phyloP scores from a whole-genome alignment of 2,329 filamentous ascomycete species.

The Colletotrichum karsti region DNA sequence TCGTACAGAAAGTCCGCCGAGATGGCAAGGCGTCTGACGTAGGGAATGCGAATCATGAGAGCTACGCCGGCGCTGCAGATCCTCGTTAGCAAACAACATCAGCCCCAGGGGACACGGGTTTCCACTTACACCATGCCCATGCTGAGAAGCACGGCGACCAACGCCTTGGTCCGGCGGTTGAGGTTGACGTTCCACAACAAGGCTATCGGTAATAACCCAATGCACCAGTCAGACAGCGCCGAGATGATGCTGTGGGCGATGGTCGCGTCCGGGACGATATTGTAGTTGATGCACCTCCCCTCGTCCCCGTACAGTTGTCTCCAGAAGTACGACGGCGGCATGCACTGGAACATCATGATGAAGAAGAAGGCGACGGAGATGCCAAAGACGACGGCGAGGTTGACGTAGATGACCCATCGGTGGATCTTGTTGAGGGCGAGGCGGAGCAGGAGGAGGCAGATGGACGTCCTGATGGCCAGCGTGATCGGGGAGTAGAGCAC shows the following conservation, averaged over 20 bases:
- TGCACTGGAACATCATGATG: constrained; percentile 58
- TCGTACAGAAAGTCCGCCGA: constrained; percentile 39
- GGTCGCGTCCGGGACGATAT: constrained; percentile 50
- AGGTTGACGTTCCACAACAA: constrained; percentile 61
- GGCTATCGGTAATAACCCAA: constrained; percentile 58
- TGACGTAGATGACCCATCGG: constrained; percentile 41
- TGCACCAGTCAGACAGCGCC: constrained; percentile 55
- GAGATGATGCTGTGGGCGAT: constrained; percentile 55
- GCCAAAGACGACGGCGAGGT: constrained; percentile 43
- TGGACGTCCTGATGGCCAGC: constrained; percentile 47
- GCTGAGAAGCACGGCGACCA: constrained; percentile 55
- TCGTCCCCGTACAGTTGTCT: constrained; percentile 42
- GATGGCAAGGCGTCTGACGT: constrained; percentile 37
- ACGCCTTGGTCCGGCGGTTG: constrained; percentile 52
- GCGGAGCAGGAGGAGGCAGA: constrained; percentile 50
- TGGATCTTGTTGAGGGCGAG: constrained; percentile 45
- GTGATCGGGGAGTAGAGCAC: constrained; percentile 49
- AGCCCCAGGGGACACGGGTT: not conserved
- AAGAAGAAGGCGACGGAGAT: constrained; percentile 52
- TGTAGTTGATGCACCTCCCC: constrained; percentile 49
- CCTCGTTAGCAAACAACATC: not conserved
- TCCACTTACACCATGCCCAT: constrained; percentile 57
- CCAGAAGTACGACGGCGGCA: constrained; percentile 59
- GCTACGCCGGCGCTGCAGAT: constrained; percentile 46
- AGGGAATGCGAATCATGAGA: constrained; percentile 46